A percentile compares a stretch with the other conserved stretches of the same genome.
These are phyloP conservation scores for Mortierella antarctica DNA, from an alignment of 192 early-diverging fungal species.

Conservation along the genomic window DNA sequence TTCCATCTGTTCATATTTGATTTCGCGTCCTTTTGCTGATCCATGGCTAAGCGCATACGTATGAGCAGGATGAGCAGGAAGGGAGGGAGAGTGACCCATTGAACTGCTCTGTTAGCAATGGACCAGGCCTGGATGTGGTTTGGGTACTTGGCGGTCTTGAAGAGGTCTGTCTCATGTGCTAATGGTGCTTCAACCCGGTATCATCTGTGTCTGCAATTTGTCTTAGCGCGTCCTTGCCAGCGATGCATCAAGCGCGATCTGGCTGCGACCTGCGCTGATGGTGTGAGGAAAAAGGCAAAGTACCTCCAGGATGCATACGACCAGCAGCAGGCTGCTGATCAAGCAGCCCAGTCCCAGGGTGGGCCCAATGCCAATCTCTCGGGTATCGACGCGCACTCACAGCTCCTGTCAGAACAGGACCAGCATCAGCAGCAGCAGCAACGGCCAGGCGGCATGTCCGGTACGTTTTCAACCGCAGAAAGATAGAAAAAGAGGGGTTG, in stretches of 20 bases:
- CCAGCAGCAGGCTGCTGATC: slow-evolving; percentile 37
- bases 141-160: too few species aligned
- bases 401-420: slow-evolving; percentile 27
- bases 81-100: not conserved
- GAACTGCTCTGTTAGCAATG: not conserved
- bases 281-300: slow-evolving; percentile 91
- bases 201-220: slow-evolving; percentile 1
- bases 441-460: slow-evolving; percentile 25
- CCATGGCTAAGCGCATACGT: too few species aligned
- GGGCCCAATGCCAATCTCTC: slow-evolving; percentile 9
- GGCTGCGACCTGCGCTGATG: slow-evolving; percentile 81
- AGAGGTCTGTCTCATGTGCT: not conserved
- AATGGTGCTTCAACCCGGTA: not conserved
- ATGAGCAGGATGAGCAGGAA: not conserved
- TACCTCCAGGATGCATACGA: slow-evolving; percentile 80
- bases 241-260: slow-evolving; percentile 89
- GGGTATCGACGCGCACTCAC: slow-evolving; percentile 7
- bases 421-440: slow-evolving; percentile 24
- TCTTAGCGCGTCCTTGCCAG: slow-evolving; percentile 81
- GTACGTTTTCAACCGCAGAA: slow-evolving; percentile 5
- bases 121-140: too few species aligned
- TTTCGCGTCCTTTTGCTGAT: too few species aligned
- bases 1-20: too few species aligned
- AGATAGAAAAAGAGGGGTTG: not conserved
- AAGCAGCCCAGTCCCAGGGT: slow-evolving; percentile 19